Base-by-base conservation (phyloP, 1,284 basidiomycete genomes). In the Pulveroboletus sp. region DNA sequence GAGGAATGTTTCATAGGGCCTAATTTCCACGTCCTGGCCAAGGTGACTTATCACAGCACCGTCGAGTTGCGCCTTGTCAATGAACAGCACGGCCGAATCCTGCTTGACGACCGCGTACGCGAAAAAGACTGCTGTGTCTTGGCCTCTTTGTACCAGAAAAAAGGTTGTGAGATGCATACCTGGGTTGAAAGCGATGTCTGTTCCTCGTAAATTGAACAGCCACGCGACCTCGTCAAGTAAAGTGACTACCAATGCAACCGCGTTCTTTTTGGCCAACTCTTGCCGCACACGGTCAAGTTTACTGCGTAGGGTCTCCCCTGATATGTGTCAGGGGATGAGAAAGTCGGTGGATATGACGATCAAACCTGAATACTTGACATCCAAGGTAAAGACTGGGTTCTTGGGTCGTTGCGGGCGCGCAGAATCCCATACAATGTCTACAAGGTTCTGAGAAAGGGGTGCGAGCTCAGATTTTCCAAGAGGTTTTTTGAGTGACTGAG, bases 151-250 rank as follows among this genome's bases (percentile, higher is more conserved):
- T 51, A 44, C 26, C 5, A 25, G 15, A 1, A 39, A n/a, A 25
- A 15, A 39, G 6, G 49, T 6, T 1, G 15, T 31, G 15, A 45
- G 28, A 38, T 24, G 10, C 75, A 22, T 53, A 83, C 84, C 80
- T 61, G 94, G 94, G 69, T 97, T 98, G 76, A 84, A 98, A 38
- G 89, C 88, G 60, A 98, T 96, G 71, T 98, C 96, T 2, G 86
- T 85, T 1, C 96, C 95, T 58, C 96, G 87, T 43, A 99, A 78
- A 74, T 98, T 98, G 77, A 98, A 94, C 29, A 97, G 72, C 96
- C 96, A 95, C 0, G 92, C 93, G 44, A 94, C 84, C 69, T 96
- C 94, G 70, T 96, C 94, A 10, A 98, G 82, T 78, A 88, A 85
- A 24, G 81, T 89, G 11, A 96, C 81, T 5, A 95, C 86, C 39